These are phyloP conservation scores for Candida boleticola DNA, from an alignment of 805 yeast genomes.

Conservation along the genomic window DNA sequence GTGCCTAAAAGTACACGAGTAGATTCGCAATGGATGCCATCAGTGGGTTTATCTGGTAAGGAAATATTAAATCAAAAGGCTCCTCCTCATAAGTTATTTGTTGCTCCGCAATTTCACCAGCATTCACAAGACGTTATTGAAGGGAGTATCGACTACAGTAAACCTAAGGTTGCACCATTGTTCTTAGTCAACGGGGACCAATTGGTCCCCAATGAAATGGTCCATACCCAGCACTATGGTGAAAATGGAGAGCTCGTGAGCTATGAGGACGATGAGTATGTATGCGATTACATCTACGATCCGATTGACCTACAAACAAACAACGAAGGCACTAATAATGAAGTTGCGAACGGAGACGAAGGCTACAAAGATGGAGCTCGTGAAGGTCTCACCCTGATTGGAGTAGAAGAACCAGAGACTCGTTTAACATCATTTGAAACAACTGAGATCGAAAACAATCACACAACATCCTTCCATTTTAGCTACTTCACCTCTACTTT, in stretches of 20 bases:
- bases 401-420: too few relatives aligned
- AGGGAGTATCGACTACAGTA: slow-evolving; percentile 10
- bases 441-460: too few relatives aligned
- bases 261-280: slow-evolving; percentile 9
- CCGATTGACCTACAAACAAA: too few relatives aligned
- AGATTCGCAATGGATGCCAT: too few relatives aligned
- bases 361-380: too few relatives aligned
- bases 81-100: slow-evolving; percentile 18
- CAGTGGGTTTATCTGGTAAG: slow-evolving; percentile 6
- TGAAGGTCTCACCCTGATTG: too few relatives aligned
- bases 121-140: slow-evolving; percentile 10
- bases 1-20: too few relatives aligned
- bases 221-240: background rate
- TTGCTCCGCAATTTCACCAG: slow-evolving; percentile 21
- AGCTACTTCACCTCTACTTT: too few relatives aligned
- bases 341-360: too few relatives aligned
- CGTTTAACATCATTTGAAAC: too few relatives aligned
- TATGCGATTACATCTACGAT: slow-evolving; percentile 10
- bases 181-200: background rate
- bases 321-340: slow-evolving; percentile 5
- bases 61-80: slow-evolving; percentile 17
- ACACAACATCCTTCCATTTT: too few relatives aligned
- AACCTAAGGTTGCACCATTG: slow-evolving; percentile 15
- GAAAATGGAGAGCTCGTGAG: background rate
- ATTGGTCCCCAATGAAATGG: background rate